These are phyloP conservation scores for Sugiyamaella mastotermitis DNA, from an alignment of 805 yeast species.

Conservation along the genomic window DNA sequence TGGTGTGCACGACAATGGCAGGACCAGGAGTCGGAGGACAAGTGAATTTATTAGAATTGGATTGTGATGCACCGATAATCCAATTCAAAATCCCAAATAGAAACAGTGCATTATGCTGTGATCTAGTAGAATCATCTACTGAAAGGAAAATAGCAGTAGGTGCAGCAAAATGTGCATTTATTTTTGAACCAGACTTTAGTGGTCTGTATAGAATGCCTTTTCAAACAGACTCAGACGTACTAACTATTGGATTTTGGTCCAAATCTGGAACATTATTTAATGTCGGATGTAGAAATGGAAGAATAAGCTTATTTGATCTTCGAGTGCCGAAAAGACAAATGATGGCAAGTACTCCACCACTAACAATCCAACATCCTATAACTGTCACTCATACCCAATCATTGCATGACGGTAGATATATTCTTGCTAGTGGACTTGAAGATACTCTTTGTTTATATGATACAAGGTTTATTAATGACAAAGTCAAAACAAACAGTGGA, in stretches of 20 bases:
- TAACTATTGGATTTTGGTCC: constrained; percentile 6
- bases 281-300: constrained; percentile 1
- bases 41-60: too few relatives aligned
- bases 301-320: neutral
- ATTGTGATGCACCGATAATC: too few relatives aligned
- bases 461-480: constrained; percentile 3
- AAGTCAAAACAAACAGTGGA: constrained; percentile 2
- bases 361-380: constrained; percentile 12
- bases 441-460: constrained; percentile 18
- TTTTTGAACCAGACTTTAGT: constrained; percentile 10
- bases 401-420: constrained; percentile 8
- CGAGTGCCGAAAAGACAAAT: neutral
- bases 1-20: neutral
- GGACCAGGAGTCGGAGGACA: constrained; percentile 1
- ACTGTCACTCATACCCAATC: constrained; percentile 20
- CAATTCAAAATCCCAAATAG: neutral
- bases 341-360: neutral
- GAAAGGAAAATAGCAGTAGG: constrained; percentile 6
- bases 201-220: constrained; percentile 6
- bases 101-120: constrained; percentile 1
- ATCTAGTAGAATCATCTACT: neutral
- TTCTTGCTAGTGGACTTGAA: constrained; percentile 21
- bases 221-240: constrained; percentile 11
- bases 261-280: neutral
- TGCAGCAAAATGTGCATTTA: constrained; percentile 3